Evolutionary conservation across 148 eudicot species (phyloP).

Genomic region (Nepenthes gracilis): DNA sequence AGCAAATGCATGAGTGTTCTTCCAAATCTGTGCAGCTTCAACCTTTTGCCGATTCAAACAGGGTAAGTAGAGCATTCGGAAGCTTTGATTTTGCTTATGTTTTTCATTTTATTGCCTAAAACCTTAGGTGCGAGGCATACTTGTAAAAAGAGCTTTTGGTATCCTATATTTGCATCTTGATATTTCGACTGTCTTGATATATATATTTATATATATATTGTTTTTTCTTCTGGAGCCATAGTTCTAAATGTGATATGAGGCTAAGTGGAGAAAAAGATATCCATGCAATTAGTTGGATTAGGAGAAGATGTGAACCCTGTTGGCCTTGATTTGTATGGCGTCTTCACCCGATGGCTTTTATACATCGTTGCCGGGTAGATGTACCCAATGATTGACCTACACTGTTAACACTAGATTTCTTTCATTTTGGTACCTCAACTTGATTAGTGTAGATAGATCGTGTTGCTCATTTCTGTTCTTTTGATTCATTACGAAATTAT

Average conservation of each 20-base stretch:
- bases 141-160: no score
- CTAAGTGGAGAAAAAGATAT: constrained; percentile 51
- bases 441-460: no score
- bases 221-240: constrained; percentile 70
- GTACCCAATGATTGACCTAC: no score
- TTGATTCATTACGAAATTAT: no score
- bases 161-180: no score
- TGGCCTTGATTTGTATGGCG: constrained; percentile 83
- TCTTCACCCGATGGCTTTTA: constrained; percentile 97
- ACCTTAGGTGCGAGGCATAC: no score
- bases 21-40: constrained; percentile 87
- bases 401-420: no score
- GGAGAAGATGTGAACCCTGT: constrained; percentile 62
- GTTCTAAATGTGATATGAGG: constrained; percentile 72
- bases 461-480: no score
- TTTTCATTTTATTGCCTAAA: no score
- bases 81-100: no score
- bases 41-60: constrained; percentile 94
- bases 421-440: no score
- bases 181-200: no score
- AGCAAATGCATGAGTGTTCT: constrained; percentile 95
- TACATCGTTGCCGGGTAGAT: constrained; percentile 90
- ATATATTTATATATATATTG: neutral
- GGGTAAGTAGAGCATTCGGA: constrained; percentile 32
- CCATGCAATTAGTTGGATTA: constrained; percentile 76